Base-by-base conservation (phyloP, 2,329 filamentous ascomycete species). In the Paraphaeosphaeria minitans region DNA sequence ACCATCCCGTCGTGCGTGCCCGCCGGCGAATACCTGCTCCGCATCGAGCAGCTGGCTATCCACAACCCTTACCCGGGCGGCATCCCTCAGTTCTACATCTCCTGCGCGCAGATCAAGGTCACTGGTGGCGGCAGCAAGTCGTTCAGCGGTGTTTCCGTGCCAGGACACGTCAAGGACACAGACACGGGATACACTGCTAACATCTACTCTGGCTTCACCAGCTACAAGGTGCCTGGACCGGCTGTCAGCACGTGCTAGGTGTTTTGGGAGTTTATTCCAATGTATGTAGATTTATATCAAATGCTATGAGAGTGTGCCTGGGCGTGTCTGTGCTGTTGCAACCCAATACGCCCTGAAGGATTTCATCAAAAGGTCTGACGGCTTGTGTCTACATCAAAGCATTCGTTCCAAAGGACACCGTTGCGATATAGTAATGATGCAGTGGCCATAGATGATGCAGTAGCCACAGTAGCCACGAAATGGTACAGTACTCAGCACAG, bases 31-130 rank as follows among this genome's bases (percentile, higher is more conserved):
- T 82, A 83, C 65, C 75, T 83, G 21, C 70, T 83, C 42, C 77
- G 81, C 29, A 78, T 80, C 53, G 81, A 83, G 70, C 81, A 82
- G 62, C 79, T 83, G 55, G 81, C 70, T 13, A 75, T 83, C 31
- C 80, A 82, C 69, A 78, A 79, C 64, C 48, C 48, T 3, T 51
- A 51, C 48, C 79, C 77, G 6, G 67, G 69, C 24, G 54, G 49
- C 8, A 53, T 59, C 24, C 68, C 70, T 19, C 66, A 73, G 37
- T 73, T 72, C 64, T 77, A 75, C 62, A 70, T 74, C 56, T 73
- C 75, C 4, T 83, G 81, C 67, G 79, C 78, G 1, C 81, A 83
- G 69, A 53, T 83, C 60, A 78, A 80, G 69, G 74, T 83, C 55
- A 77, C 75, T 19, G 78, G 79, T 5, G 66, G 73, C 9, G 74